phyloP scores from a whole-genome alignment of 768 basidiomycete species.

The Rubroboletus satanas region DNA sequence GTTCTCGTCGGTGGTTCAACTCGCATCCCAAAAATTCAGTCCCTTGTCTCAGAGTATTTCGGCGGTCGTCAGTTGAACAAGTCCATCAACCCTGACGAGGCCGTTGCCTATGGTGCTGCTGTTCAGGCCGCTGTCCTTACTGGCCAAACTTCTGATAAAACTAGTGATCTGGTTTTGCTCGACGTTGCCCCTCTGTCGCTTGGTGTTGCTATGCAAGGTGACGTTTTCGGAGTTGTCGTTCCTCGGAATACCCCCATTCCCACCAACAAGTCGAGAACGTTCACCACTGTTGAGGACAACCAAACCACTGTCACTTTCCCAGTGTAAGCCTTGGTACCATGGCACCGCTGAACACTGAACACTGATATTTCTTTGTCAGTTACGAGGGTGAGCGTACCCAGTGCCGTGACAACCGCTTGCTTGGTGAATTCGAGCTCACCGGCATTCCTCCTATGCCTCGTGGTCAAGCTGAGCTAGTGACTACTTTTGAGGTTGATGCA shows the following conservation, averaged over 20 bases:
- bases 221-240: conserved; percentile 99
- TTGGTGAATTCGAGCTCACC: conserved; percentile 98
- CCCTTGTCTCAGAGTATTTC: conserved; percentile 98
- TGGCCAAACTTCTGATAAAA: conserved; percentile 98
- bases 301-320: conserved; percentile 99
- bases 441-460: conserved; percentile 99
- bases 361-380: conserved; percentile 32
- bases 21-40: conserved; percentile 98
- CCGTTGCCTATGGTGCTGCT: conserved; percentile 98
- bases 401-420: conserved; percentile 97
- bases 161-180: conserved; percentile 95
- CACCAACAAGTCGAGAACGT: conserved; percentile 97
- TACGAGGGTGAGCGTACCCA: conserved; percentile 99
- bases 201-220: conserved; percentile 99
- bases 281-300: conserved; percentile 99
- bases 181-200: conserved; percentile 98
- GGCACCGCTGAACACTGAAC: not conserved
- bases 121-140: conserved; percentile 99
- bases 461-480: conserved; percentile 98
- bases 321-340: conserved; percentile 52
- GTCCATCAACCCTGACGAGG: conserved; percentile 99
- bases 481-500: conserved; percentile 99
- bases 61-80: conserved; percentile 98
- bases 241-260: conserved; percentile 99
- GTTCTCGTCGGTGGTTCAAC: conserved; percentile 99